Percentiles rank a stretch among this genome's conserved stretches.
Evolutionary conservation across 768 basidiomycete species (phyloP).

Genomic region (Tylopilus intermedius): DNA sequence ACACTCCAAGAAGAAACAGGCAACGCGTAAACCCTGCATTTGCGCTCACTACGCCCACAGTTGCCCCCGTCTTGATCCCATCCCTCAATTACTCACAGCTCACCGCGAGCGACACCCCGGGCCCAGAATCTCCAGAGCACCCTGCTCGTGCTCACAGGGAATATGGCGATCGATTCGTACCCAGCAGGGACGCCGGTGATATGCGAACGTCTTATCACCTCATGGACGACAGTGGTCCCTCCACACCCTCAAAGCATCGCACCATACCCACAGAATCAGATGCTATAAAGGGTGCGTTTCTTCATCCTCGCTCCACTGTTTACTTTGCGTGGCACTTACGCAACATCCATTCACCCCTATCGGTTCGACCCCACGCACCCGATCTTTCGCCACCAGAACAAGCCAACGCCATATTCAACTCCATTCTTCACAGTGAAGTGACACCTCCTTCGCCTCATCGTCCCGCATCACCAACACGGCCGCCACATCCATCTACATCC

Average conservation of each 20-base stretch:
- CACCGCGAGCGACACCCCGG: conserved; percentile 46
- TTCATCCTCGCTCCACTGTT: neutral
- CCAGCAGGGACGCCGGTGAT: conserved; percentile 54
- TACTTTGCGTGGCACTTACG: conserved; percentile 3
- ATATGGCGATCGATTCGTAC: conserved; percentile 60
- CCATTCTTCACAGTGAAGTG: conserved; percentile 73
- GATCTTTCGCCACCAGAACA: conserved; percentile 48
- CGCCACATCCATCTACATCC: conserved; percentile 33
- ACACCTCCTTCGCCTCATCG: conserved; percentile 64
- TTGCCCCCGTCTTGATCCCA: conserved; percentile 45
- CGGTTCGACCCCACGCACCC: conserved; percentile 14
- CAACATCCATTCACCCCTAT: conserved; percentile 11
- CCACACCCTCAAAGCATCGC: conserved; percentile 55
- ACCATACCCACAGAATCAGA: conserved; percentile 68
- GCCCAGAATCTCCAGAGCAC: conserved; percentile 39
- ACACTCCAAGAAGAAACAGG: conserved; percentile 48
- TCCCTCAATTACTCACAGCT: conserved; percentile 50
- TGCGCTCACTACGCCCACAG: conserved; percentile 33
- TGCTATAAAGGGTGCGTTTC: conserved; percentile 60
- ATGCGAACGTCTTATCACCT: conserved; percentile 60
- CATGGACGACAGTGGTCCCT: conserved; percentile 49
- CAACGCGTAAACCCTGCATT: conserved; percentile 53
- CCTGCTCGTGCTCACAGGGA: conserved; percentile 35
- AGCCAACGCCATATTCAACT: conserved; percentile 77
- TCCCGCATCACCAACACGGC: conserved; percentile 58